These are phyloP conservation scores for Talaromyces sp. DNA, from an alignment of 2,329 filamentous ascomycete genomes.

Conservation along the genomic window DNA sequence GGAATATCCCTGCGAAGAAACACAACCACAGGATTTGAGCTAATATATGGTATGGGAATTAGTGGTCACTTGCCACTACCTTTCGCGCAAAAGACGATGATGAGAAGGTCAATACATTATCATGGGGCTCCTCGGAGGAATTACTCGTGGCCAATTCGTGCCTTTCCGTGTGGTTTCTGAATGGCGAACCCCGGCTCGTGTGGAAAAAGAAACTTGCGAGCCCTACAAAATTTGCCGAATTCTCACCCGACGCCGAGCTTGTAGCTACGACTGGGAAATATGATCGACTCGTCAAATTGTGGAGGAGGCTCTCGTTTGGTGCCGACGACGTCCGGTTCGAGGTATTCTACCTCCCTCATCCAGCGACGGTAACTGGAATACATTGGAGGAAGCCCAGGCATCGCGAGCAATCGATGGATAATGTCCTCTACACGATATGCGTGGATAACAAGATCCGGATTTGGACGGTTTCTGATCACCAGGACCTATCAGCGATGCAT, in stretches of 20 bases:
- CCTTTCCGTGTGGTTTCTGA: slow-evolving; percentile 66
- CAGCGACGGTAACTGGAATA: slow-evolving; percentile 71
- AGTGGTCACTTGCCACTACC: slow-evolving; percentile 60
- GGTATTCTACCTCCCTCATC: slow-evolving; percentile 84
- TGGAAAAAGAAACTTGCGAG: slow-evolving; percentile 77
- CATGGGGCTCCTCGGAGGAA: slow-evolving; percentile 85
- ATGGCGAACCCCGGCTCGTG: slow-evolving; percentile 46
- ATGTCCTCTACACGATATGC: slow-evolving; percentile 87
- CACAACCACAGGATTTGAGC: neutral
- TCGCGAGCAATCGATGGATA: slow-evolving; percentile 73
- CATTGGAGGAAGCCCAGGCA: slow-evolving; percentile 82
- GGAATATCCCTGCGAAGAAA: slow-evolving; percentile 18
- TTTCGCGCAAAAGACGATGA: slow-evolving; percentile 45
- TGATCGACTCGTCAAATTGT: slow-evolving; percentile 86
- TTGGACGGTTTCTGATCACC: slow-evolving; percentile 75
- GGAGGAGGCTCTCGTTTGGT: slow-evolving; percentile 82
- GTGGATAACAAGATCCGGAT: slow-evolving; percentile 75
- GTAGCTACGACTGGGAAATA: slow-evolving; percentile 76
- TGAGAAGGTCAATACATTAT: slow-evolving; percentile 58
- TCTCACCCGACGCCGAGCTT: slow-evolving; percentile 83
- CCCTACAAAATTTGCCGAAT: slow-evolving; percentile 67
- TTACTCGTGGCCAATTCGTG: slow-evolving; percentile 70
- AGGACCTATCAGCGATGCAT: slow-evolving; percentile 68
- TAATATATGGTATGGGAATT: slow-evolving; percentile 8
- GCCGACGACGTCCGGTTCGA: slow-evolving; percentile 83